A percentile compares a stretch with the other conserved stretches of the same genome.
Evolutionary conservation across 2,329 filamentous ascomycete species (phyloP).

Genomic region (Dactylonectria macrodidyma): DNA sequence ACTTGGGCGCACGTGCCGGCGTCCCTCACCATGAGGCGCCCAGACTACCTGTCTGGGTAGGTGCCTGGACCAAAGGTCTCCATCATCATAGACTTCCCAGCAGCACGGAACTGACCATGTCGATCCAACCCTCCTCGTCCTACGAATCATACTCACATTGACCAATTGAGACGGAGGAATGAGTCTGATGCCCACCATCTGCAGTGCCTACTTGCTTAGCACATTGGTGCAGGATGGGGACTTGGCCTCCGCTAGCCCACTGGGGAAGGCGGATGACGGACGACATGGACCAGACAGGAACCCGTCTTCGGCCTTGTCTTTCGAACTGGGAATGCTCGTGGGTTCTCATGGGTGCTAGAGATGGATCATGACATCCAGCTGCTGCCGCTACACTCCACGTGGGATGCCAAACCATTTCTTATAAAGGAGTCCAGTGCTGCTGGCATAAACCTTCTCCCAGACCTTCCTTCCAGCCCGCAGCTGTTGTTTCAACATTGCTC

Average conservation of each 20-base stretch:
- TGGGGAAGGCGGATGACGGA: slow-evolving; percentile 40
- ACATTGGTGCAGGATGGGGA: slow-evolving; percentile 33
- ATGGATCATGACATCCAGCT: slow-evolving; percentile 19
- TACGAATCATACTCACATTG: slow-evolving; percentile 38
- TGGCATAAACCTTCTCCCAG: slow-evolving; percentile 19
- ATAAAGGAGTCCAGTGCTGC: slow-evolving; percentile 39
- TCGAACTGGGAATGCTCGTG: slow-evolving; percentile 29
- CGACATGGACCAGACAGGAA: slow-evolving; percentile 33
- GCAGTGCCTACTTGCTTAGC: slow-evolving; percentile 2
- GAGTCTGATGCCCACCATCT: no score
- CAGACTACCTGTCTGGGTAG: slow-evolving; percentile 28
- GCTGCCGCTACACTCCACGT: slow-evolving; percentile 25
- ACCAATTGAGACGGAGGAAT: slow-evolving; percentile 5
- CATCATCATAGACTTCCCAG: slow-evolving; percentile 36
- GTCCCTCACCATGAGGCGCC: slow-evolving; percentile 42
- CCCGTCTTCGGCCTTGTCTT: slow-evolving; percentile 9
- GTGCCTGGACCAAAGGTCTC: neutral
- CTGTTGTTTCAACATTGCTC: slow-evolving; percentile 28
- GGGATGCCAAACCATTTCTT: slow-evolving; percentile 35
- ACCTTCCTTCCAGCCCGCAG: slow-evolving; percentile 36
- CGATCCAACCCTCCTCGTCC: slow-evolving; percentile 40
- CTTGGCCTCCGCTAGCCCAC: slow-evolving; percentile 40
- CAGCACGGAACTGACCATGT: slow-evolving; percentile 36
- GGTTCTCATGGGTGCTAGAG: slow-evolving; percentile 36
- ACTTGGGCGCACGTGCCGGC: slow-evolving; percentile 42